Base-by-base conservation (phyloP, 768 basidiomycete genomes). In the Collybiopsis confluens region DNA sequence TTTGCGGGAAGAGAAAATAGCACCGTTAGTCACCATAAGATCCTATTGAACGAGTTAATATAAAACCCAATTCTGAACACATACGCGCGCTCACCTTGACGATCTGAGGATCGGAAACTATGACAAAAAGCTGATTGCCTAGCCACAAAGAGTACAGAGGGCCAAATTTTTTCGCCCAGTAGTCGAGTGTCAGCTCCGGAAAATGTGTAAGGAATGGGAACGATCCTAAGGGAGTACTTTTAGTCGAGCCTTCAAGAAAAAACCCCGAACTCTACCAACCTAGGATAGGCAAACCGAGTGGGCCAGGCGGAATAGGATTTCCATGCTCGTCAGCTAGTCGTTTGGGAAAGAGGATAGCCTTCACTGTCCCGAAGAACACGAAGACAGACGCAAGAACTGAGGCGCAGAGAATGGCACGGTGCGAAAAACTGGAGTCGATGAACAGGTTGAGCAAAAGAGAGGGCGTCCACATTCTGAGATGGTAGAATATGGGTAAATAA, bases 41-140 rank as follows among this genome's bases (percentile, higher is more conserved):
- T 74, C 72, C 6, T 33, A 13, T 5, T 33, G 6, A 33, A 33
- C 13, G 13, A 13, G 5, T 33, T 33, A 13, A 33, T 6, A 6
- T 13, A 33, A 6, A 13, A 33, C 6, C 13, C 13, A 13, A 13
- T 6, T 5, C 5, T 33, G 13, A 33, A 6, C 30, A 33, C 5
- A 33, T 6, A 33, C 13, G 5, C 6, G 30, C 30, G 30, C 30
- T 13, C 13, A 33, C 30, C 30, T 59, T 58, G 15, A 64, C 71
- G 23, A 71, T 53, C 2, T 60, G 48, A 11, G 72, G 67, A 56
- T 72, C 70, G 41, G 67, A 68, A 10, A 73, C 52, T 24, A 71
- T 66, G 18, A 73, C 64, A 33, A 73, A 70, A 16, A 73, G 65
- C 49, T 73, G 71, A 38, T 58, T 65, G 2, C 73, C 73, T 60